These are phyloP conservation scores for Eimeria mitis DNA, from an alignment of 169 alveolate genomes.

Conservation along the genomic window DNA sequence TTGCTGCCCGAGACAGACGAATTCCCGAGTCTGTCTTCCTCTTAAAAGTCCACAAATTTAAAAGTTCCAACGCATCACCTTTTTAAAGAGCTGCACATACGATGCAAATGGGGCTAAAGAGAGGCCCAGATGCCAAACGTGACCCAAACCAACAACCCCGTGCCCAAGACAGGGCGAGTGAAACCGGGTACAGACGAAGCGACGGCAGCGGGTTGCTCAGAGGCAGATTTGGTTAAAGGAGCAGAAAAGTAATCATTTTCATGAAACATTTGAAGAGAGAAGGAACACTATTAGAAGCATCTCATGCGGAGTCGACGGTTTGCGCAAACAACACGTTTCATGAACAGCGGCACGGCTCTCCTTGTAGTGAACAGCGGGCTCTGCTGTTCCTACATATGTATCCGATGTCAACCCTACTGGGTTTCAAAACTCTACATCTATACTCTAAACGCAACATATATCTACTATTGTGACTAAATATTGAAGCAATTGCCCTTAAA, in stretches of 20 bases:
- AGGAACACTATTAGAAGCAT: not conserved
- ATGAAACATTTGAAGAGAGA: not conserved
- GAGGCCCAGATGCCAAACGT: conserved; percentile 12
- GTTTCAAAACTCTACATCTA: too few relatives aligned
- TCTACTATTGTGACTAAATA: too few relatives aligned
- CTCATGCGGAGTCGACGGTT: not conserved
- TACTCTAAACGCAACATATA: too few relatives aligned
- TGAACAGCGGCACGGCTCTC: conserved; percentile 22
- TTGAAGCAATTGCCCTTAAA: too few relatives aligned
- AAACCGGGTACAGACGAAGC: not conserved
- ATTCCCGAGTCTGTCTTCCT: not conserved
- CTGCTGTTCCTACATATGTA: too few relatives aligned
- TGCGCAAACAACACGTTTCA: not conserved
- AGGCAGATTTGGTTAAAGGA: not conserved
- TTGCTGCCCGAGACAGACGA: conserved; percentile 37
- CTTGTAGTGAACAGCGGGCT: too few relatives aligned
- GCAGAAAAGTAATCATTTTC: not conserved
- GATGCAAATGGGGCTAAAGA: not conserved
- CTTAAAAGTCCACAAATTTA: not conserved
- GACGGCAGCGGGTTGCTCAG: not conserved
- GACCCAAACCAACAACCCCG: conserved; percentile 37
- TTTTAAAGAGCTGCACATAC: not conserved
- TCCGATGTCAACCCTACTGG: too few relatives aligned
- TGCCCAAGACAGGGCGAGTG: conserved; percentile 42
- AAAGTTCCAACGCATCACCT: not conserved